phyloP scores from a whole-genome alignment of 179 eudicot genomes.

The Spinacia oleracea region DNA sequence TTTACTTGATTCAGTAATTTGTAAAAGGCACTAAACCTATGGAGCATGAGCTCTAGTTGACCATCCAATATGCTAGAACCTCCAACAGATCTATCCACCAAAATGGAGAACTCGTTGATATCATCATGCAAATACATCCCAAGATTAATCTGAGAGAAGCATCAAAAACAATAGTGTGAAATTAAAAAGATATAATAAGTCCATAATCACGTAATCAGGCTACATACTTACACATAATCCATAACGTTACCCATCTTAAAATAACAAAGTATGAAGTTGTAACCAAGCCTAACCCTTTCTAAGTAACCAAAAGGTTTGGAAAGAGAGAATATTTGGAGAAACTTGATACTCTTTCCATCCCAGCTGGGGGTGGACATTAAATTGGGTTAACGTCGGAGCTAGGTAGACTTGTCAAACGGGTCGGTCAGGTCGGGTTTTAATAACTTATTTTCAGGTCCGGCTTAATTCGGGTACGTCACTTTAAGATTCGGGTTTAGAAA shows the following conservation, averaged over 20 bases:
- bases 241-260: neutral
- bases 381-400: neutral
- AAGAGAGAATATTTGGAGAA: neutral
- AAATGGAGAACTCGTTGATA: conserved; percentile 64
- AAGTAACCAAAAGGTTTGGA: neutral
- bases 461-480: too few species aligned
- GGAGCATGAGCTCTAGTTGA: conserved; percentile 92
- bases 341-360: neutral
- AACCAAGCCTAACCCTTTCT: neutral
- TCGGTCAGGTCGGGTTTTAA: too few species aligned
- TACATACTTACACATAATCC: neutral
- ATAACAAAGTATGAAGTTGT: neutral
- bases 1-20: neutral
- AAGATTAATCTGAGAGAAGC: conserved; percentile 64
- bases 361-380: neutral
- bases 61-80: conserved; percentile 93
- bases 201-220: neutral
- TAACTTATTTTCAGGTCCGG: too few species aligned
- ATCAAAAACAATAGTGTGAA: conserved; percentile 12
- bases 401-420: too few species aligned
- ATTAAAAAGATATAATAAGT: neutral
- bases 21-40: conserved; percentile 48
- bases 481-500: too few species aligned
- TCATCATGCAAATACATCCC: conserved; percentile 82
- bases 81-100: conserved; percentile 94